These are phyloP conservation scores for Liquidambar formosana DNA, from an alignment of 164 flowering plant genomes.

Conservation along the genomic window DNA sequence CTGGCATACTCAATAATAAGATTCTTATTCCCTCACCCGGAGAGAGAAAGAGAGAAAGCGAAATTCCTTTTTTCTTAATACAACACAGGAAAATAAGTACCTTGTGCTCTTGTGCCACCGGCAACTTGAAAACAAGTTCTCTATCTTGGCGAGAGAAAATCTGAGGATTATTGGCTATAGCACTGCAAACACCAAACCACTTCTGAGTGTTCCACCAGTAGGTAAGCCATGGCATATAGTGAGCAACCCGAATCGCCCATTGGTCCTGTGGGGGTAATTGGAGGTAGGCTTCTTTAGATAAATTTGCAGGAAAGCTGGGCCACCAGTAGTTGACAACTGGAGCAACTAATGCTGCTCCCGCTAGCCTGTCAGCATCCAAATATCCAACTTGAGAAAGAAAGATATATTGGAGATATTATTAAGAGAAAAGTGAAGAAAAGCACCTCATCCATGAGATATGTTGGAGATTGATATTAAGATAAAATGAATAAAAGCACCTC, in stretches of 20 bases:
- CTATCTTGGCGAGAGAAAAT: constrained; percentile 37
- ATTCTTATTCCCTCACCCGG: no score
- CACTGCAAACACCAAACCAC: constrained; percentile 32
- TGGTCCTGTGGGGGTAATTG: constrained; percentile 34
- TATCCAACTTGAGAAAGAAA: not conserved
- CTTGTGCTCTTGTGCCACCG: not conserved
- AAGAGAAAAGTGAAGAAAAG: no score
- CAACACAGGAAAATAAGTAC: constrained; percentile 3
- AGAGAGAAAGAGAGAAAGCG: no score
- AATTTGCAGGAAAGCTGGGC: constrained; percentile 46
- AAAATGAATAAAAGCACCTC: no score
- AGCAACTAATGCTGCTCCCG: constrained; percentile 52
- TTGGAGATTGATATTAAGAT: no score
- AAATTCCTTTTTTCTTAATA: not conserved
- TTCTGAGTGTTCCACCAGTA: constrained; percentile 67
- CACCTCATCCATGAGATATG: no score
- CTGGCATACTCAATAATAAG: no score
- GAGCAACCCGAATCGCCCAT: constrained; percentile 49
- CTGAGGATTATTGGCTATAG: constrained; percentile 16
- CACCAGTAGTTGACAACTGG: constrained; percentile 66
- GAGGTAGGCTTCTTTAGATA: constrained; percentile 32
- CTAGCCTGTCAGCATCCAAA: constrained; percentile 34
- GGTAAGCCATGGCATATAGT: constrained; percentile 43
- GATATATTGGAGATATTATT: not conserved
- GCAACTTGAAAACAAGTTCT: constrained; percentile 22